phyloP scores from a whole-genome alignment of 1,284 basidiomycete genomes.

The Ceratobasidium sp. region DNA sequence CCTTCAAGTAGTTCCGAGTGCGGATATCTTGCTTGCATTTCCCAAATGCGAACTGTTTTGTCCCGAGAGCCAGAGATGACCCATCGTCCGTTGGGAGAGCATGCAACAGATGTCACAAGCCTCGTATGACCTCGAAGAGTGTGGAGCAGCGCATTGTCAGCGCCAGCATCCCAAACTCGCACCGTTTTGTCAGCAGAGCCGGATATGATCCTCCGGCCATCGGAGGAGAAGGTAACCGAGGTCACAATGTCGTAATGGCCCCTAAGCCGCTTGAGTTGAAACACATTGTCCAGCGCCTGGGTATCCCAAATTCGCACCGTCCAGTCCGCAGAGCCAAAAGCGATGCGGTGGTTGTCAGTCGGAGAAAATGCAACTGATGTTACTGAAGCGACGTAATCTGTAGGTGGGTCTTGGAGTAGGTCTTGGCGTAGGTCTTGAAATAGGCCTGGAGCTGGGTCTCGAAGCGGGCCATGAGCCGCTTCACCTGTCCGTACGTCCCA shows the following conservation, averaged over 20 bases:
- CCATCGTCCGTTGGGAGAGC: constrained; percentile 23
- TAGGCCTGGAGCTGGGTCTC: too few relatives aligned
- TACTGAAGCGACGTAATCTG: too few relatives aligned
- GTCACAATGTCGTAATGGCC: neutral
- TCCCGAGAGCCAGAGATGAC: constrained; percentile 32
- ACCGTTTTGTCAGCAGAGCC: constrained; percentile 24
- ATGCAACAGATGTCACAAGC: constrained; percentile 14
- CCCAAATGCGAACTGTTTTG: constrained; percentile 29
- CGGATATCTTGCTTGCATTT: neutral
- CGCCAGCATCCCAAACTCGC: constrained; percentile 39
- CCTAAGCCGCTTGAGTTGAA: neutral
- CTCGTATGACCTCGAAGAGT: constrained; percentile 3
- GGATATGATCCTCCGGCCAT: constrained; percentile 35
- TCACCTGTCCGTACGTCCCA: too few relatives aligned
- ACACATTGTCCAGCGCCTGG: neutral
- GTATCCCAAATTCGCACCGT: constrained; percentile 43
- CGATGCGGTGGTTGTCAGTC: too few relatives aligned
- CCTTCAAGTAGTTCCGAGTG: constrained; percentile 11
- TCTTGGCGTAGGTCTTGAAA: too few relatives aligned
- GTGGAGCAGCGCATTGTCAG: constrained; percentile 24
- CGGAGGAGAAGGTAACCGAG: neutral
- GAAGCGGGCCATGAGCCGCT: too few relatives aligned
- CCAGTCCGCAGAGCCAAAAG: too few relatives aligned
- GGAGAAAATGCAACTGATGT: too few relatives aligned
- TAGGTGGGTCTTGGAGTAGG: too few relatives aligned